Base-by-base conservation (phyloP, 2,329 filamentous ascomycete species). In the Emericellopsis cladophorae region DNA sequence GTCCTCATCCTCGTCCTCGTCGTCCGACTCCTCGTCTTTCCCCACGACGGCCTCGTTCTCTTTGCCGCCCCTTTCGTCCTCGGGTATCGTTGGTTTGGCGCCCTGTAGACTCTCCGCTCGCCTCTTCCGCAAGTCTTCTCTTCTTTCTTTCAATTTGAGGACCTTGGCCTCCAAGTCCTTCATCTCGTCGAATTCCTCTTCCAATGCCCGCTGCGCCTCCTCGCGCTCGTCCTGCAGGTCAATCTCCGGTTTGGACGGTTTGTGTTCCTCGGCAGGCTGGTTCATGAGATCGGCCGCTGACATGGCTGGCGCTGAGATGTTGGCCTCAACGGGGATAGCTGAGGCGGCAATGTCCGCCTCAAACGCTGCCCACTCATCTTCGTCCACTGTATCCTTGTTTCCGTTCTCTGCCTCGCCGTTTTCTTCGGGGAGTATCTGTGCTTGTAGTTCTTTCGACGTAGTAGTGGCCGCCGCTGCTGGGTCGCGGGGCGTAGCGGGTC, bases 301-400 rank as follows among this genome's bases (percentile, higher is more conserved):
- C 54, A 87, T 65, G 3, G 80, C 81, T 0, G 80, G 77, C 0
- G 81, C 82, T 2, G 73, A 79, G 47, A 87, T 85, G 3, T 78
- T 74, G 7, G 75, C 78, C 42, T 72, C 68, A 43, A 72, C 68
- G 34, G 59, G 54, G 18, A 56, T 51, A 45, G 59, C 59, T 23
- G 56, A 49, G 24, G 64, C 61, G 15, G 78, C 81, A 42, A 94
- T 79, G 41, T 94, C 85, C 3, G 84, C 83, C 56, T 95, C 82
- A 54, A 94, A 93, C 8, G 85, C 84, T 2, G 84, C 82, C 84
- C 84, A 92, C 59, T 92, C 84, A 41, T 81, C 76, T 53, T 94
- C 85, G 54, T 89, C 78, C 8, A 68, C 62, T 7, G 35, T 16
- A 5, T 23, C 16, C 15, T 36, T 36, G 16, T 16, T 31, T 14